Conservation (phyloP, 345 rosid species). For the Adansonia digitata region DNA sequence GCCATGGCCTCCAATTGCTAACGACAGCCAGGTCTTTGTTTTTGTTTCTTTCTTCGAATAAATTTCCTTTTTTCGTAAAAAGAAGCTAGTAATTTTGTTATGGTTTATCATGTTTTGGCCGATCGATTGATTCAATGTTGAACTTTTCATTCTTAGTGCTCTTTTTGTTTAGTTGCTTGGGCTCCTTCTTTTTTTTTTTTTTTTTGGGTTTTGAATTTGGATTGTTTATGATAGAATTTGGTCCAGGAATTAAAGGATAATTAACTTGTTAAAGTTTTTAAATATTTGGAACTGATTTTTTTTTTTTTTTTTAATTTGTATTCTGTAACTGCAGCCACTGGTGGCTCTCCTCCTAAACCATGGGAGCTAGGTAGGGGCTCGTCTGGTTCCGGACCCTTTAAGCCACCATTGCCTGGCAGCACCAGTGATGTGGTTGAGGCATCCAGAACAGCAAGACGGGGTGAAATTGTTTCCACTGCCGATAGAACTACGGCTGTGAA, state of each 20-base stretch:
- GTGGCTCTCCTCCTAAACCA: constrained; percentile 80
- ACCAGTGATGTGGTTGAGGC: constrained; percentile 91
- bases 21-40: constrained; percentile 38
- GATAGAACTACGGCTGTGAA: constrained; percentile 41
- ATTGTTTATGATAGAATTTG: background rate
- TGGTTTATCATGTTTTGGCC: background rate
- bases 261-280: background rate
- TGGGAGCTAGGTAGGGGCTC: constrained; percentile 81
- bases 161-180: background rate
- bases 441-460: constrained; percentile 82
- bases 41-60: background rate
- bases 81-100: background rate
- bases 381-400: constrained; percentile 79
- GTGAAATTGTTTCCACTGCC: constrained; percentile 56
- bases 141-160: background rate
- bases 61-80: background rate
- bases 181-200: background rate
- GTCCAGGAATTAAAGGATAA: background rate
- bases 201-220: background rate
- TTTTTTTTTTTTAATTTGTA: too few relatives aligned
- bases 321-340: constrained; percentile 25
- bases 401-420: constrained; percentile 80
- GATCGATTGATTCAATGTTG: background rate
- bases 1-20: constrained; percentile 43
- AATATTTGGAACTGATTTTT: background rate